A percentile compares a stretch with the other conserved stretches of the same genome.
phyloP scores from a whole-genome alignment of 2,329 filamentous ascomycete species.

The Cucurbitaria berberidis region DNA sequence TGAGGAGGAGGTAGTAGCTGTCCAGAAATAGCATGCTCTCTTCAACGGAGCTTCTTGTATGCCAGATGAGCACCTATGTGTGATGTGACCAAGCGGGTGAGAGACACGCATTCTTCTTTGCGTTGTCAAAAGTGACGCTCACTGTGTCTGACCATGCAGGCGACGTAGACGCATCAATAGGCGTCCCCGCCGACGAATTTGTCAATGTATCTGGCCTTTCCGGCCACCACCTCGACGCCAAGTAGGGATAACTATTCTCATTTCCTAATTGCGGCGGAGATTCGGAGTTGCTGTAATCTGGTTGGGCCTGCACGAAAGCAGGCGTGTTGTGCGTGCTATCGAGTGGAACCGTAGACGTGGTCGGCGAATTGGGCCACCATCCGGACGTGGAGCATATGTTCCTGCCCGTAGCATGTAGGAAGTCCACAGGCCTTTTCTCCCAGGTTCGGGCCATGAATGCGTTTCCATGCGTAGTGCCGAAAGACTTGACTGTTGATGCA shows the following conservation, averaged over 20 bases:
- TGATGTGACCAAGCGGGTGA: conserved; percentile 9
- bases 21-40: neutral
- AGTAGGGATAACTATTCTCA: conserved; percentile 7
- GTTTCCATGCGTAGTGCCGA: neutral
- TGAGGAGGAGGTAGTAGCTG: neutral
- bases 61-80: neutral
- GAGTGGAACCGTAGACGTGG: conserved; percentile 2
- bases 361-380: conserved; percentile 23
- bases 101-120: conserved; percentile 4
- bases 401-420: conserved; percentile 24
- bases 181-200: conserved; percentile 3
- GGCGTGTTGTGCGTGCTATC: conserved; percentile 14
- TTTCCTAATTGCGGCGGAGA: neutral
- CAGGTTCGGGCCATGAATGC: too few species aligned
- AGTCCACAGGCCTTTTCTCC: conserved; percentile 15
- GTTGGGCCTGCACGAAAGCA: conserved; percentile 3
- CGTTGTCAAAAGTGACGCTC: conserved; percentile 7
- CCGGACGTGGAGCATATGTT: conserved; percentile 31
- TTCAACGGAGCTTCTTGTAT: neutral
- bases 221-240: conserved; percentile 22
- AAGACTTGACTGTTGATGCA: neutral
- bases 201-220: conserved; percentile 10
- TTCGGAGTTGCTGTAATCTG: neutral
- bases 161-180: conserved; percentile 4
- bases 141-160: neutral